Conservation (phyloP, 1,284 basidiomycete species). For the Moesziomyces parantarcticus region DNA sequence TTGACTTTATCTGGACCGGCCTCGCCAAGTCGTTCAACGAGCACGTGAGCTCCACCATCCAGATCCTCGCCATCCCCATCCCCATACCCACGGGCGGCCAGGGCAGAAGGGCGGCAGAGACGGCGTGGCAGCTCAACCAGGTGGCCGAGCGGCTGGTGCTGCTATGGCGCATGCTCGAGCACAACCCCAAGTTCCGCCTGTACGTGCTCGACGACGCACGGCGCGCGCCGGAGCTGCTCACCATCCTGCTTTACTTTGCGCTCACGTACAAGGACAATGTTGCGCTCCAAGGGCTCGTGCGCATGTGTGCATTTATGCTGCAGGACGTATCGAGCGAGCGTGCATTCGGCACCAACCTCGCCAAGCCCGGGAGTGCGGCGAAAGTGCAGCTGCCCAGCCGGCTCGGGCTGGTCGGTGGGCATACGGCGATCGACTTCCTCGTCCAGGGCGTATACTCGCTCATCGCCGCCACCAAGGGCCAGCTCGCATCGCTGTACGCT, state of each 20-base stretch:
- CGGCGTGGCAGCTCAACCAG: conserved; percentile 46
- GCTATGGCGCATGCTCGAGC: conserved; percentile 55
- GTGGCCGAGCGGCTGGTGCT: conserved; percentile 57
- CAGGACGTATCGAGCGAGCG: conserved; percentile 88
- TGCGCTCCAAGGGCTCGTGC: conserved; percentile 90
- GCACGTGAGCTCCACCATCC: conserved; percentile 37
- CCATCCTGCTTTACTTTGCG: conserved; percentile 46
- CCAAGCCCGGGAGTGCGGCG: conserved; percentile 44
- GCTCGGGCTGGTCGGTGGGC: conserved; percentile 25
- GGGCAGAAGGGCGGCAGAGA: conserved; percentile 26
- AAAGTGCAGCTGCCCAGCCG: conserved; percentile 38
- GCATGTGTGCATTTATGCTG: conserved; percentile 88
- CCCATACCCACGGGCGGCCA: conserved; percentile 22
- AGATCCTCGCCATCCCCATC: conserved; percentile 43
- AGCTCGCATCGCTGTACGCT: conserved; percentile 72
- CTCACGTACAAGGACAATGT: conserved; percentile 47
- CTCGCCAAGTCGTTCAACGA: conserved; percentile 36
- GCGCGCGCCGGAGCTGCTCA: conserved; percentile 38
- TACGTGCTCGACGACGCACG: conserved; percentile 52
- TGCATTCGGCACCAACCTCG: conserved; percentile 74
- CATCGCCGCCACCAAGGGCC: conserved; percentile 80
- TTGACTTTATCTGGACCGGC: conserved; percentile 52
- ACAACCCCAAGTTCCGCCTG: conserved; percentile 57
- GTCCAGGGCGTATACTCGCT: conserved; percentile 80
- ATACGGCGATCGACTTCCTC: conserved; percentile 47